A percentile compares a stretch with the other conserved stretches of the same genome.
Conservation (phyloP, 1,139 yeast species). For the Suhomyces chickasaworum region DNA sequence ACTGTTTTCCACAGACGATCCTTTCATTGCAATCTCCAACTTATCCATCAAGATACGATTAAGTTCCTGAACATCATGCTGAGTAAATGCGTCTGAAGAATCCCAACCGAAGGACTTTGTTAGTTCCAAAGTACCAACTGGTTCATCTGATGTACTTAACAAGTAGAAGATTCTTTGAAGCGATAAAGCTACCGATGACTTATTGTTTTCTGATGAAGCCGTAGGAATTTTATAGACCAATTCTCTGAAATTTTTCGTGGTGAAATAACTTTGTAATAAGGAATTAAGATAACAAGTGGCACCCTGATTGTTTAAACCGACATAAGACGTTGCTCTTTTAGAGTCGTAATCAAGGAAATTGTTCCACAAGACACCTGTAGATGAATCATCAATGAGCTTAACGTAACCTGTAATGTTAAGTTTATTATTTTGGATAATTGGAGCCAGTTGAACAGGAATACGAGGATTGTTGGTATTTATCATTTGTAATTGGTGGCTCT, state of each 20-base stretch:
- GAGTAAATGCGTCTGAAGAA: slow-evolving; percentile 91
- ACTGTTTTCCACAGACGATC: slow-evolving; percentile 78
- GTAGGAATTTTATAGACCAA: slow-evolving; percentile 92
- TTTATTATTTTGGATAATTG: slow-evolving; percentile 58
- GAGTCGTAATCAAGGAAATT: slow-evolving; percentile 85
- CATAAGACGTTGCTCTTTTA: slow-evolving; percentile 82
- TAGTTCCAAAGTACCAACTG: slow-evolving; percentile 82
- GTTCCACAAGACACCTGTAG: slow-evolving; percentile 95
- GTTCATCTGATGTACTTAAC: slow-evolving; percentile 68
- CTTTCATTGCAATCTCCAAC: slow-evolving; percentile 89
- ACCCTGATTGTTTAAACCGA: slow-evolving; percentile 94
- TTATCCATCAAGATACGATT: slow-evolving; percentile 95
- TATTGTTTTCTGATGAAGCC: slow-evolving; percentile 7
- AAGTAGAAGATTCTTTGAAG: slow-evolving; percentile 85
- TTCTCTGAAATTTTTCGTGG: slow-evolving; percentile 79
- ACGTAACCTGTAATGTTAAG: slow-evolving; percentile 78
- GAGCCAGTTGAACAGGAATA: slow-evolving; percentile 19
- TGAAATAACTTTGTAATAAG: slow-evolving; percentile 82
- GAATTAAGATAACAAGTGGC: slow-evolving; percentile 97
- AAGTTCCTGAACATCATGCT: slow-evolving; percentile 96
- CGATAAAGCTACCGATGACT: slow-evolving; percentile 69
- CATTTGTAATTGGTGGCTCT: slow-evolving; percentile 49
- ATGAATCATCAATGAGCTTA: slow-evolving; percentile 75
- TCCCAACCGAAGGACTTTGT: slow-evolving; percentile 98
- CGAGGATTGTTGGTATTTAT: slow-evolving; percentile 21